Conservation (phyloP, 1,284 basidiomycete species). For the Schizophyllum commune region DNA sequence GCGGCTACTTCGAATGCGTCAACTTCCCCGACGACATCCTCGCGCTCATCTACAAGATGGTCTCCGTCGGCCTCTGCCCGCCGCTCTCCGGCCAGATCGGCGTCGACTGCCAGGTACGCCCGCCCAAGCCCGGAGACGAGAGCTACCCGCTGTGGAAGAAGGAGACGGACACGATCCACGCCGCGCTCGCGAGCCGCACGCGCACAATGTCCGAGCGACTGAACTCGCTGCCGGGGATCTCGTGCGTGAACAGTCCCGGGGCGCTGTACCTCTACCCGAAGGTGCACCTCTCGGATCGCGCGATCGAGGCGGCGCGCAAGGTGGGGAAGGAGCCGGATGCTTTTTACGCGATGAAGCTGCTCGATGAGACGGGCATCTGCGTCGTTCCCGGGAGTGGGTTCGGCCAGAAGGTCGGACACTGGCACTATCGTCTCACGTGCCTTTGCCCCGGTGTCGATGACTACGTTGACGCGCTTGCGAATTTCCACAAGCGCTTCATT, state of each 20-base stretch:
- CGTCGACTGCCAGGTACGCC: constrained; percentile 85
- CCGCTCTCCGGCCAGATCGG: constrained; percentile 86
- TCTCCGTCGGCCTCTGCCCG: constrained; percentile 83
- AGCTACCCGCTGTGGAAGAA: constrained; percentile 74
- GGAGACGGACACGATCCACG: constrained; percentile 77
- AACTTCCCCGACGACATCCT: constrained; percentile 74
- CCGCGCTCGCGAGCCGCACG: constrained; percentile 66
- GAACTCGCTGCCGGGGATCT: constrained; percentile 71
- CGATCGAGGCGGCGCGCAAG: constrained; percentile 63
- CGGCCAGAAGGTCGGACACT: constrained; percentile 82
- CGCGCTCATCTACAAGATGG: constrained; percentile 93
- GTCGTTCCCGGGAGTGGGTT: constrained; percentile 90
- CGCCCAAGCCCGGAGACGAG: constrained; percentile 68
- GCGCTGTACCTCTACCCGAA: constrained; percentile 85
- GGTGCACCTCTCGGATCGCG: constrained; percentile 64
- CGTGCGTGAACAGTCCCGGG: constrained; percentile 84
- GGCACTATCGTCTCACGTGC: constrained; percentile 85
- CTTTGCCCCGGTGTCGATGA: constrained; percentile 87
- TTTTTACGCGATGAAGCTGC: constrained; percentile 76
- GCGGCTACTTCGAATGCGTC: constrained; percentile 88
- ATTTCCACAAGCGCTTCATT: constrained; percentile 77
- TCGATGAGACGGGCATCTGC: constrained; percentile 90
- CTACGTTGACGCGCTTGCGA: constrained; percentile 78
- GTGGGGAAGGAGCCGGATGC: constrained; percentile 78
- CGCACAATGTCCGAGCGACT: constrained; percentile 69